Evolutionary conservation across 768 basidiomycete species (phyloP).

Genomic region (Baorangia bicolor): DNA sequence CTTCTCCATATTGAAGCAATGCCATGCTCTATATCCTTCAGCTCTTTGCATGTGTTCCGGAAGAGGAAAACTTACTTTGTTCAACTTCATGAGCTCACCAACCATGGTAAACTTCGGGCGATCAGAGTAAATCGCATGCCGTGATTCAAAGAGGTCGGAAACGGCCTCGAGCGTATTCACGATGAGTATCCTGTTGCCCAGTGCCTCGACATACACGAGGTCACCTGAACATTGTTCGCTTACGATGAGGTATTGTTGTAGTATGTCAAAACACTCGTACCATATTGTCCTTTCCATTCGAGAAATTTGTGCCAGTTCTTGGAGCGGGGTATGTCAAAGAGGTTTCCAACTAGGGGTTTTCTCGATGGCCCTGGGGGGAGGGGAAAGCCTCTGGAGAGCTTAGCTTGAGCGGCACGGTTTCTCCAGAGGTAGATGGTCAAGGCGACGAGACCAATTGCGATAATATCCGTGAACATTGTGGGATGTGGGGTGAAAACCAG

Average conservation of each 20-base stretch:
- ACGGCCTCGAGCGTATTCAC: constrained; percentile 30
- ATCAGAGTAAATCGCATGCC: constrained; percentile 30
- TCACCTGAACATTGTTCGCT: constrained; percentile 21
- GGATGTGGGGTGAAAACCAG: too few species aligned
- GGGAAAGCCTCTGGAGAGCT: constrained; percentile 6
- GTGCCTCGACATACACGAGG: constrained; percentile 27
- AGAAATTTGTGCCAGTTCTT: constrained; percentile 9
- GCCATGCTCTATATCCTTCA: constrained; percentile 20
- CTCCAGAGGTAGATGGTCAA: constrained; percentile 4
- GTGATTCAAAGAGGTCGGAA: constrained; percentile 30
- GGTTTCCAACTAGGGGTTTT: constrained; percentile 1
- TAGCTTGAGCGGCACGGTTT: background rate
- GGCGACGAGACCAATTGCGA: background rate
- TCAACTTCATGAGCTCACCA: constrained; percentile 35
- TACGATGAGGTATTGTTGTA: background rate
- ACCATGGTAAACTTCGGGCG: constrained; percentile 36
- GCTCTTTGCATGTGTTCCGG: background rate
- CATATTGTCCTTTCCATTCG: constrained; percentile 9
- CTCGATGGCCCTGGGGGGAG: constrained; percentile 5
- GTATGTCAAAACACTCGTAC: background rate
- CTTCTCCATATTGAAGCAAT: constrained; percentile 21
- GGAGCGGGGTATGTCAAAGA: constrained; percentile 8
- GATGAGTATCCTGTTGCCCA: constrained; percentile 30
- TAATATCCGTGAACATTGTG: background rate
- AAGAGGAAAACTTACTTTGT: constrained; percentile 3